A percentile compares a stretch with the other conserved stretches of the same genome.
phyloP scores from a whole-genome alignment of 371 early-diverging fungal genomes.

The Actinomucor elegans region DNA sequence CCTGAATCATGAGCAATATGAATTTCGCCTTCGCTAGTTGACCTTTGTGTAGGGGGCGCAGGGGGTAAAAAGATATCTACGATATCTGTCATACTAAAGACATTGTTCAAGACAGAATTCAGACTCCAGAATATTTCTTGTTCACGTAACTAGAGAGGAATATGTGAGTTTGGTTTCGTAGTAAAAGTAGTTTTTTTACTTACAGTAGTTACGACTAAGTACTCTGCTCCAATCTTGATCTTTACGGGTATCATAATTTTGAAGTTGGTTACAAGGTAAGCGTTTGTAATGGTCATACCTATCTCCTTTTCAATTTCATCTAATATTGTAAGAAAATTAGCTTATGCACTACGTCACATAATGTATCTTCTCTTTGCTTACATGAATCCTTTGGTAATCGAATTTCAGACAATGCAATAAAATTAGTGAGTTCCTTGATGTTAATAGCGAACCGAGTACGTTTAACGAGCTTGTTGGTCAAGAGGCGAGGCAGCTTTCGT shows the following conservation, averaged over 20 bases:
- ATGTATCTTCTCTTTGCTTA: constrained; percentile 29
- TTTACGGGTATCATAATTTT: constrained; percentile 67
- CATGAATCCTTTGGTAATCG: constrained; percentile 71
- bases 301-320: constrained; percentile 66
- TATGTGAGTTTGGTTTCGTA: no score
- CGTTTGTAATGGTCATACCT: constrained; percentile 54
- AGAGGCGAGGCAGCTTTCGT: constrained; percentile 38
- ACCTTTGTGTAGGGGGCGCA: constrained; percentile 35
- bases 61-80: constrained; percentile 60
- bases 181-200: neutral
- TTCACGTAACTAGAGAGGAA: constrained; percentile 41
- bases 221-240: constrained; percentile 74
- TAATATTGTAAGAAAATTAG: no score
- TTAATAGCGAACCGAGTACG: constrained; percentile 56
- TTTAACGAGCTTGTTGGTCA: constrained; percentile 56
- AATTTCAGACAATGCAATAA: constrained; percentile 64
- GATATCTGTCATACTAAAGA: constrained; percentile 79
- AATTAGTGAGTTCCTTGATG: constrained; percentile 61
- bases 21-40: constrained; percentile 63
- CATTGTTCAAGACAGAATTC: constrained; percentile 74
- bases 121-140: constrained; percentile 69
- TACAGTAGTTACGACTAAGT: constrained; percentile 72
- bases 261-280: constrained; percentile 53
- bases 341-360: no score
- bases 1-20: constrained; percentile 62